Base-by-base conservation (phyloP, 75 land plant genomes). In the Pinus albicaulis region DNA sequence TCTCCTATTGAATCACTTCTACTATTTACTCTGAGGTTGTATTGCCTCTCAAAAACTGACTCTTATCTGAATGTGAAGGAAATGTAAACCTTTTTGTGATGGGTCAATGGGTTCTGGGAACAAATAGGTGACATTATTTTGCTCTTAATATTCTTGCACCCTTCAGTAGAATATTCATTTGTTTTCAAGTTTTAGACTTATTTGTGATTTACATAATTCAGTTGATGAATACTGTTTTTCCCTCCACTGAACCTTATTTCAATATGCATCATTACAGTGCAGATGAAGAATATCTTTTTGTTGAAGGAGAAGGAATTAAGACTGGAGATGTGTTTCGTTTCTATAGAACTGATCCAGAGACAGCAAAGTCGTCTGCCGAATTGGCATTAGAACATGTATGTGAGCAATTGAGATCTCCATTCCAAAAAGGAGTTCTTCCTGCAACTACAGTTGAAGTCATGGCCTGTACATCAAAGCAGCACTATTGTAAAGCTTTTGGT, bases 271-370 rank as follows among this genome's bases (percentile, higher is more conserved):
- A 23, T 69, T 28, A 34, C 83, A 86, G 88, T 61, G 84, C 75
- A 19, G 85, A 88, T 75, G 85, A 88, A 34, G 81, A 88, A 65
- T 82, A 85, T 58, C 85, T 88, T 23, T 76, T 76, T 77, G 80
- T 83, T 23, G 53, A 80, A 26, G 85, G 81, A 7, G 71, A 24
- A 38, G 85, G 78, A 16, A 85, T 88, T 26, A 82, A 58, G 71
- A 82, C 79, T 71, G 88, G 85, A 63, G 90, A 88, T 48, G 13
- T 59, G 44, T 82, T 88, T 61, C 85, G 71, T 3, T 85, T 88
- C 72, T 85, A 83, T 76, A 53, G 36, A 20, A 59, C 88, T 44
- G 80, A 85, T 77, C 28, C 73, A 15, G 69, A 73, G n/a, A 23
- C 76, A 64, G 90, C 85, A 8, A 20, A 59, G 58, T 3, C 79